Conservation (phyloP, 2,329 filamentous ascomycete species). For the Ophiostoma australiae region DNA sequence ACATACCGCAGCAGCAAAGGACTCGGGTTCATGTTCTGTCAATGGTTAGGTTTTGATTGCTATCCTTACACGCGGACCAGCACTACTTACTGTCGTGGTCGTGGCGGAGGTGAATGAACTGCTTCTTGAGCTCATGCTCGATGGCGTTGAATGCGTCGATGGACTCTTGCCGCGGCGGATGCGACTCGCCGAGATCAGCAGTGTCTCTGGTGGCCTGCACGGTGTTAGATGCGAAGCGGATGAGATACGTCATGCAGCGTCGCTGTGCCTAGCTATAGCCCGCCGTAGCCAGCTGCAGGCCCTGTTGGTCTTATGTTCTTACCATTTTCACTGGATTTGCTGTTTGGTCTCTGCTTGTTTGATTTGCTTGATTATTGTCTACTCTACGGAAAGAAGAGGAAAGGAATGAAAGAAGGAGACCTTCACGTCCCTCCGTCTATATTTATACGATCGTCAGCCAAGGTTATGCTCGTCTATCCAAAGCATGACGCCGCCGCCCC, state of each 20-base stretch:
- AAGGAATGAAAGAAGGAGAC: not conserved
- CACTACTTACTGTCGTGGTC: conserved; percentile 34
- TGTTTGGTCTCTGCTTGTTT: not conserved
- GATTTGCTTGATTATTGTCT: not conserved
- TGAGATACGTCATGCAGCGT: not conserved
- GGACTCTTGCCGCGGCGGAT: conserved; percentile 48
- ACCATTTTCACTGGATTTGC: conserved; percentile 3
- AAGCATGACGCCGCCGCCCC: conserved; percentile 2
- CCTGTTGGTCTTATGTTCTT: not conserved
- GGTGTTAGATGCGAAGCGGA: not conserved
- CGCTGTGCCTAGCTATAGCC: not conserved
- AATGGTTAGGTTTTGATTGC: not conserved
- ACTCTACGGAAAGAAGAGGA: not conserved
- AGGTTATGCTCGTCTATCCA: not conserved
- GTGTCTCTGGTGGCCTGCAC: conserved; percentile 49
- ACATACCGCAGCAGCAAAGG: conserved; percentile 46
- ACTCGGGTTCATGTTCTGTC: conserved; percentile 50
- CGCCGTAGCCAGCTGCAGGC: not conserved
- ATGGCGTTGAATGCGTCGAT: conserved; percentile 47
- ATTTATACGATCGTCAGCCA: conserved; percentile 12
- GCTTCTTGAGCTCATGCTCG: conserved; percentile 48
- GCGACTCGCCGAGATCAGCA: conserved; percentile 45
- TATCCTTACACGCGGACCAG: not conserved
- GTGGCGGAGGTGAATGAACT: conserved; percentile 46
- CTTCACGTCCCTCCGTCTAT: not conserved